phyloP scores from a whole-genome alignment of 2,329 filamentous ascomycete species.

The Tolypocladium cylindrosporum region DNA sequence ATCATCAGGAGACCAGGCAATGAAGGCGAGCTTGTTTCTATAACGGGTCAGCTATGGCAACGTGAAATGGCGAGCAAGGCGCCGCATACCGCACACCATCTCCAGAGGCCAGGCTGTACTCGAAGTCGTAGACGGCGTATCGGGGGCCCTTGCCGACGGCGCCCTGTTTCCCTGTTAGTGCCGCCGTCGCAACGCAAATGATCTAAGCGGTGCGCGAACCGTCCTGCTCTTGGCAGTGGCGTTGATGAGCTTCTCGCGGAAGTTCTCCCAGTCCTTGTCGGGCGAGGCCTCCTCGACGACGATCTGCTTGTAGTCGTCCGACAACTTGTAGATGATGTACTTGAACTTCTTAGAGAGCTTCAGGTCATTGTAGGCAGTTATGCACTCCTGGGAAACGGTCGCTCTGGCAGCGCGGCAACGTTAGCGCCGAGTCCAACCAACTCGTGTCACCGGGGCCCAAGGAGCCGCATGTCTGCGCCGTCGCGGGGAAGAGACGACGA shows the following conservation, averaged over 20 bases:
- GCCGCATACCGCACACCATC: constrained; percentile 57
- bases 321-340: constrained; percentile 84
- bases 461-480: constrained; percentile 9
- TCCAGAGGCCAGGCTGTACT: constrained; percentile 61
- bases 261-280: constrained; percentile 58
- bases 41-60: constrained; percentile 10
- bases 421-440: constrained; percentile 14
- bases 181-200: background rate
- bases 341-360: constrained; percentile 76
- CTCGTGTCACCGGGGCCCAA: constrained; percentile 7
- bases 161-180: constrained; percentile 29
- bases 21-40: constrained; percentile 71
- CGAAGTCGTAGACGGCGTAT: constrained; percentile 79
- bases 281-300: constrained; percentile 65
- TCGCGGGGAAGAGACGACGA: constrained; percentile 4
- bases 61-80: background rate
- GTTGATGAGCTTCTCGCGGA: constrained; percentile 67
- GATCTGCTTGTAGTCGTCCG: constrained; percentile 73
- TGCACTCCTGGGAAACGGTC: constrained; percentile 62
- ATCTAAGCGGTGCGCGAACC: constrained; percentile 31
- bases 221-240: constrained; percentile 63
- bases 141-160: constrained; percentile 57
- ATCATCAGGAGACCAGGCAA: constrained; percentile 75
- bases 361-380: constrained; percentile 64
- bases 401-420: constrained; percentile 41